A percentile compares a stretch with the other conserved stretches of the same genome.
phyloP scores from a whole-genome alignment of 768 basidiomycete species.

The Pleurotus djamor region DNA sequence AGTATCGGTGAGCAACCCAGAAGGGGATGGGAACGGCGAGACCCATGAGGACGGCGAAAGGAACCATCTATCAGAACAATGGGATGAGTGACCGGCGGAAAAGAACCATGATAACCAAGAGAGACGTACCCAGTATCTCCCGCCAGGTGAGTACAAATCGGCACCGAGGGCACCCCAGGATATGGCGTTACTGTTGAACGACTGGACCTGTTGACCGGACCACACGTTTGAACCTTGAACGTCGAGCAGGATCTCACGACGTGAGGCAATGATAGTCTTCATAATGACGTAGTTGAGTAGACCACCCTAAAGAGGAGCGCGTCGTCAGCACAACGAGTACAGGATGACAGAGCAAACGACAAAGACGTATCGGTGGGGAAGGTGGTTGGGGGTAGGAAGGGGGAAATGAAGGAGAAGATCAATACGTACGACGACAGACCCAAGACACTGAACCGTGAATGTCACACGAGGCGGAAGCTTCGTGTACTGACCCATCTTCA shows the following conservation, averaged over 20 bases:
- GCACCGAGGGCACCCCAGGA: conserved; percentile 58
- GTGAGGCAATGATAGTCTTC: conserved; percentile 48
- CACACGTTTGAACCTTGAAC: conserved; percentile 55
- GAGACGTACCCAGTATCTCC: conserved; percentile 39
- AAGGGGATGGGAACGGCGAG: conserved; percentile 54
- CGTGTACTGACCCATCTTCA: conserved; percentile 53
- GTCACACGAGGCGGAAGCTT: conserved; percentile 67
- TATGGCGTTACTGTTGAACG: conserved; percentile 46
- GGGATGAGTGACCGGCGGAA: background rate
- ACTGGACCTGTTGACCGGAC: conserved; percentile 41
- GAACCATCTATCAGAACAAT: conserved; percentile 33
- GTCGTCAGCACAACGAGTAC: no score
- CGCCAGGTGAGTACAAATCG: conserved; percentile 40
- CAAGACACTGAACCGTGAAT: conserved; percentile 55
- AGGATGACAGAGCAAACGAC: no score
- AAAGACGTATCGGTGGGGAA: no score
- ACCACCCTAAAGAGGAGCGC: no score
- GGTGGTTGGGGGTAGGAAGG: no score
- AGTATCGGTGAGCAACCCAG: conserved; percentile 46
- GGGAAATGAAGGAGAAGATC: background rate
- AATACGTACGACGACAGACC: conserved; percentile 50
- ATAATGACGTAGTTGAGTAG: conserved; percentile 50
- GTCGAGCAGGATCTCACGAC: conserved; percentile 45
- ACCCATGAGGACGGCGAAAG: conserved; percentile 46
- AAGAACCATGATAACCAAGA: conserved; percentile 13